Evolutionary conservation across 768 basidiomycete species (phyloP).

Genomic region (Auriscalpium microsporum): DNA sequence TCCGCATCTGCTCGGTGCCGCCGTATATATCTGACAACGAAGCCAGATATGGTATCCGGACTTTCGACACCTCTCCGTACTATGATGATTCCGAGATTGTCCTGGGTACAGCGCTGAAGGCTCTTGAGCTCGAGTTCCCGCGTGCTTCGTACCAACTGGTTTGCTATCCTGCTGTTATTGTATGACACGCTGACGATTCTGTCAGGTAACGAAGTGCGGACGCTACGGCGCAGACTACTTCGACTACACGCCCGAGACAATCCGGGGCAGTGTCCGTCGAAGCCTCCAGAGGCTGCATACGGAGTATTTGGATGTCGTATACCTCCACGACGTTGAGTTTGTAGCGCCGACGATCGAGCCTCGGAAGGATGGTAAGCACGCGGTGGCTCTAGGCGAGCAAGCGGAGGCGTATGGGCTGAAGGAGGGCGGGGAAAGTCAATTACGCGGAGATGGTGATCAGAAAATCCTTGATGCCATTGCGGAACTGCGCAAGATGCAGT

Average conservation of each 20-base stretch:
- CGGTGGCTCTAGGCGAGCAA: slow-evolving; percentile 43
- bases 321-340: slow-evolving; percentile 81
- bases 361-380: slow-evolving; percentile 45
- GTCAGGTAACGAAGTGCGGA: slow-evolving; percentile 81
- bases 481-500: slow-evolving; percentile 59
- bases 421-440: slow-evolving; percentile 43
- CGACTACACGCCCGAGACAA: slow-evolving; percentile 62
- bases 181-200: neutral
- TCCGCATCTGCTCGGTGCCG: slow-evolving; percentile 23
- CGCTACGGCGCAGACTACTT: slow-evolving; percentile 60
- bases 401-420: slow-evolving; percentile 57
- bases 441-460: slow-evolving; percentile 65
- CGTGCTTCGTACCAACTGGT: slow-evolving; percentile 73
- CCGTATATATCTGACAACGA: neutral
- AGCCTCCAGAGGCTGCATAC: slow-evolving; percentile 68
- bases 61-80: slow-evolving; percentile 77
- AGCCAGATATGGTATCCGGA: slow-evolving; percentile 66
- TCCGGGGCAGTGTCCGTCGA: slow-evolving; percentile 57
- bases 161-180: neutral
- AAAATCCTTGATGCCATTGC: slow-evolving; percentile 58
- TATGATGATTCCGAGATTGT: slow-evolving; percentile 78
- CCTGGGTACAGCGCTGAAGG: slow-evolving; percentile 54
- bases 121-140: slow-evolving; percentile 61
- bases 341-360: slow-evolving; percentile 48
- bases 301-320: slow-evolving; percentile 70